Conservation (phyloP, 768 basidiomycete species). For the Nidula microcarpa region DNA sequence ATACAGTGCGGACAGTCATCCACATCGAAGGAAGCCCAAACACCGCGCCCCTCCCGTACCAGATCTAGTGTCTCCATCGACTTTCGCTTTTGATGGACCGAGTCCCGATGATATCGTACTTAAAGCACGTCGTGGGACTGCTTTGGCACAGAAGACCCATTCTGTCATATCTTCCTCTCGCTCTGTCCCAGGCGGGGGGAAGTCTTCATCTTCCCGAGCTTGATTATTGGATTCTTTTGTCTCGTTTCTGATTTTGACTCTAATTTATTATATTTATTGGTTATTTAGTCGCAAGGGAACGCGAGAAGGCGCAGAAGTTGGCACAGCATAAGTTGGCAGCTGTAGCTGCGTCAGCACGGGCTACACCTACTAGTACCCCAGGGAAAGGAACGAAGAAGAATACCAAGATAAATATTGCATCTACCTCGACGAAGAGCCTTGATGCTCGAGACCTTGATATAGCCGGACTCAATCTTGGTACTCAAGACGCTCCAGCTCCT, state of each 20-base stretch:
- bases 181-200: conserved; percentile 6
- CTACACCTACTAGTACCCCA: conserved; percentile 39
- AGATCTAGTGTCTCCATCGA: conserved; percentile 25
- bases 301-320: conserved; percentile 68
- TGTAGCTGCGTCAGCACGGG: conserved; percentile 41
- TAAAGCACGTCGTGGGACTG: conserved; percentile 74
- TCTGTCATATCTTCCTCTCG: conserved; percentile 12
- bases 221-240: not conserved
- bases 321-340: conserved; percentile 41
- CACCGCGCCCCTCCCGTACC: conserved; percentile 22
- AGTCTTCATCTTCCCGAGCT: conserved; percentile 12
- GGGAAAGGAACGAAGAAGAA: conserved; percentile 40
- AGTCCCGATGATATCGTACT: conserved; percentile 92
- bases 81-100: conserved; percentile 74
- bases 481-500: conserved; percentile 36
- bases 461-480: conserved; percentile 63
- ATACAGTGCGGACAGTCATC: conserved; percentile 13
- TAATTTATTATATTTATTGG: conserved; percentile 12
- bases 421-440: conserved; percentile 37
- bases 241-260: not conserved
- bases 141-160: conserved; percentile 39
- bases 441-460: conserved; percentile 72
- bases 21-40: conserved; percentile 15
- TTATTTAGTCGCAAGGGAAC: conserved; percentile 70
- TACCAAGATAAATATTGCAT: conserved; percentile 31